A percentile compares a stretch with the other conserved stretches of the same genome.
These are phyloP conservation scores for Kuraishia cidri DNA, from an alignment of 805 yeast genomes.

Conservation along the genomic window DNA sequence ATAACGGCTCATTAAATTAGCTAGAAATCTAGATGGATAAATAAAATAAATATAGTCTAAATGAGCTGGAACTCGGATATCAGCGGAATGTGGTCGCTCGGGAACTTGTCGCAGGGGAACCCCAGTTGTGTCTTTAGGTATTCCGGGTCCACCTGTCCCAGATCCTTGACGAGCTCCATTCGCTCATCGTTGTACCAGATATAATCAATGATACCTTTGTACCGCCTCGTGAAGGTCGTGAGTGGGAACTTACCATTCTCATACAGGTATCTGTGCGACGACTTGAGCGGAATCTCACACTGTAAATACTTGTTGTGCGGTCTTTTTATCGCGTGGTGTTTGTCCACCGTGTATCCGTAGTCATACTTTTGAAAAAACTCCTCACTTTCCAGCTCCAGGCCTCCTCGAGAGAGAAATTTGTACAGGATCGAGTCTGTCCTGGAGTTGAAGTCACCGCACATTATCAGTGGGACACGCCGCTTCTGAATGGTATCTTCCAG, in stretches of 20 bases:
- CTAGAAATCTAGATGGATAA: no score
- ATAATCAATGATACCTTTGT: constrained; percentile 48
- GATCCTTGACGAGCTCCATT: constrained; percentile 29
- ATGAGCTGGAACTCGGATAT: no score
- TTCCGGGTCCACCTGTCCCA: constrained; percentile 36
- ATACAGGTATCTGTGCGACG: constrained; percentile 18
- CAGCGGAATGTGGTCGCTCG: constrained; percentile 45
- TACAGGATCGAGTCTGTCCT: constrained; percentile 38
- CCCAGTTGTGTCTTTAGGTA: constrained; percentile 24
- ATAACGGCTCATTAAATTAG: no score
- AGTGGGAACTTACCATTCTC: constrained; percentile 11
- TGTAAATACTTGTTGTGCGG: background rate
- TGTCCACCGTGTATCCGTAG: constrained; percentile 7
- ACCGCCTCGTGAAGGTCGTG: constrained; percentile 39
- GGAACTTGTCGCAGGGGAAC: constrained; percentile 49
- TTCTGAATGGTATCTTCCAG: background rate
- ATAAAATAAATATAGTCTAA: no score
- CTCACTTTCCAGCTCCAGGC: constrained; percentile 11
- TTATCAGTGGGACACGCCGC: constrained; percentile 13
- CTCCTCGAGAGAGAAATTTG: constrained; percentile 18
- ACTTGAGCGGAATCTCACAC: constrained; percentile 8
- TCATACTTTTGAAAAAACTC: constrained; percentile 11
- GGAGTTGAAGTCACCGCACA: constrained; percentile 54
- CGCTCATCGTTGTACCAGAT: constrained; percentile 40
- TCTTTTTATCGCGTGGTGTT: no score